Base-by-base conservation (phyloP, 164 flowering plant species). In the Dillenia turbinata region DNA sequence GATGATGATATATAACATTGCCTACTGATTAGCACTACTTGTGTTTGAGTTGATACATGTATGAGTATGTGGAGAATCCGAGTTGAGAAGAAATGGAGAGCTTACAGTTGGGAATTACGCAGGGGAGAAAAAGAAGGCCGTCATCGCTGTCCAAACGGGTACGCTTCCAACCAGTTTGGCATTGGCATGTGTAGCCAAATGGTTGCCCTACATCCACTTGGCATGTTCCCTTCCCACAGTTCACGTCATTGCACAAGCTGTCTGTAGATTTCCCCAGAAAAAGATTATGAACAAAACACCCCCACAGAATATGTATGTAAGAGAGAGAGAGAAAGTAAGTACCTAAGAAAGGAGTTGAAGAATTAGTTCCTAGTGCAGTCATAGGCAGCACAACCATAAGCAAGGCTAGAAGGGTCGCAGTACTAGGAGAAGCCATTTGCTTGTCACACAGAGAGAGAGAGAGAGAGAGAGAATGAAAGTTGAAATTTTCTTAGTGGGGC, bases 191-290 rank as follows among this genome's bases (percentile, higher is more conserved):
- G 56, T 67, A 87, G 6, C 57, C 48, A 47, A 79, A 65, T 43
- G 56, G 51, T 60, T 67, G 57, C 7, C 75, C 69, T 0, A 14
- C 1, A 1, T 85, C 75, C 45, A 75, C 58, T 62, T 72, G 72
- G 74, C 94, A 87, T 11, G 57, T 76, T 14, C 94, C 94, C 49
- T 75, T 85, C 47, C 94, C 94, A 66, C 90, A 87, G 13, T 78
- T 72, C 57, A 79, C 82, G 47, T 66, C 59, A 59, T 76, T 72
- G 71, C 93, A 85, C 40, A 79, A 67, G 52, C 71, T 56, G 33
- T 69, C 90, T 82, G 61, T 71, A 74, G 1, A 44, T 40, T n/a
- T 24, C 7, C 44, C 45, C 56, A 22, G 40, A 60, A 9, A 11
- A 33, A 4, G 40, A 33, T 33, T 33, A 33, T 33, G 6, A 33